These are phyloP conservation scores for Chaetothyriales sp. DNA, from an alignment of 2,329 filamentous ascomycete genomes.

Conservation along the genomic window DNA sequence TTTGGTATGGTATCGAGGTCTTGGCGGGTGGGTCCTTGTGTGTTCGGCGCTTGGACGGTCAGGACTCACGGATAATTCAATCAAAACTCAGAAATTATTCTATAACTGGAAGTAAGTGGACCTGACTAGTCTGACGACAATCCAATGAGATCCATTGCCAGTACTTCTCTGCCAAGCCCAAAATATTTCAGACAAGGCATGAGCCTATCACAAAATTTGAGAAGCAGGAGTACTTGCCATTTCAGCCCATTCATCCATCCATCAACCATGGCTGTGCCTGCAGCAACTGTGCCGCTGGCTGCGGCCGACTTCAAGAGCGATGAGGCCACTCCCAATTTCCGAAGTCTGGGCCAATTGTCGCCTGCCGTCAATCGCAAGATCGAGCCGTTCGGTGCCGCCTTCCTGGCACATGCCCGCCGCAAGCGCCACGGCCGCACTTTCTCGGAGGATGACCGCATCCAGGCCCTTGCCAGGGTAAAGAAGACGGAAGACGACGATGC, in stretches of 20 bases:
- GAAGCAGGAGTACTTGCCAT: neutral
- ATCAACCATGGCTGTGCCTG: neutral
- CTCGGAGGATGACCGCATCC: constrained; percentile 94
- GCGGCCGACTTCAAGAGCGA: constrained; percentile 46
- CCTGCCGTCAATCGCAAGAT: constrained; percentile 69
- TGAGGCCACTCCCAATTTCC: constrained; percentile 59
- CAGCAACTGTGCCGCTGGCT: neutral
- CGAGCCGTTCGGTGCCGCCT: constrained; percentile 93
- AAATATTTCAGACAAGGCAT: too few species aligned
- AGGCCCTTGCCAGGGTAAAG: constrained; percentile 87
- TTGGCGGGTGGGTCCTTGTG: too few species aligned
- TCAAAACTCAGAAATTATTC: too few species aligned
- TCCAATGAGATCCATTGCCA: too few species aligned
- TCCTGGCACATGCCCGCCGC: constrained; percentile 87
- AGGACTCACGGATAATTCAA: too few species aligned
- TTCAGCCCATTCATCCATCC: neutral
- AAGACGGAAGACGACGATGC: constrained; percentile 85
- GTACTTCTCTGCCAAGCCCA: too few species aligned
- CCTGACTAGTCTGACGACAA: too few species aligned
- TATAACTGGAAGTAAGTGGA: too few species aligned
- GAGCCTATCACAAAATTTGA: neutral
- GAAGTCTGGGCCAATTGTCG: constrained; percentile 62
- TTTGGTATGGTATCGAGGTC: too few species aligned
- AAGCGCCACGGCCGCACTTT: constrained; percentile 92
- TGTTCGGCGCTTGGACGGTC: too few species aligned